Evolutionary conservation across 1,139 yeast genomes (phyloP).

Genomic region (Hansenula sp.): DNA sequence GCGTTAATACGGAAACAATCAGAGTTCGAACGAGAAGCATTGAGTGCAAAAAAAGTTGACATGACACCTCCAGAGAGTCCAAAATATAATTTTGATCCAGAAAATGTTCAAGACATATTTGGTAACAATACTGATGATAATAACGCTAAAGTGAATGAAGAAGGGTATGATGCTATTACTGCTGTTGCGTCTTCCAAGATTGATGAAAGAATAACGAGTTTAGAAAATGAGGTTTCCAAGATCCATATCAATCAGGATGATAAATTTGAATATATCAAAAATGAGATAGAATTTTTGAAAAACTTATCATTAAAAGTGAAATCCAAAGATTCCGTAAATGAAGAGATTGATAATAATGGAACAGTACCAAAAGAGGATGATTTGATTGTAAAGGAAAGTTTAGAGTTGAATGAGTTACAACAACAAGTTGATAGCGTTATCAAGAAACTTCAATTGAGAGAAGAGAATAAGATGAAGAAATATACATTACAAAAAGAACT

Average conservation of each 20-base stretch:
- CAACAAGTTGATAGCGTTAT: conserved; percentile 14
- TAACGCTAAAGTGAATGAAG: neutral
- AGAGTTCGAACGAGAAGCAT: conserved; percentile 2
- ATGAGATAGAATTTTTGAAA: conserved; percentile 18
- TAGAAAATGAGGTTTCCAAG: conserved; percentile 8
- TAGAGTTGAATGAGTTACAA: conserved; percentile 16
- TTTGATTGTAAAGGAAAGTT: conserved; percentile 16
- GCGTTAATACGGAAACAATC: neutral
- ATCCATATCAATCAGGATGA: conserved; percentile 8
- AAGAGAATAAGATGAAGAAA: conserved; percentile 18
- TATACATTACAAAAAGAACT: conserved; percentile 17
- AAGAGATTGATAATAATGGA: neutral
- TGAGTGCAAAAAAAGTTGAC: neutral
- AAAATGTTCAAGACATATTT: conserved; percentile 15
- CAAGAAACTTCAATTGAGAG: conserved; percentile 16
- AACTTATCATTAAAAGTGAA: conserved; percentile 8
- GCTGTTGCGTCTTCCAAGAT: neutral
- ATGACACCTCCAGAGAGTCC: conserved; percentile 3
- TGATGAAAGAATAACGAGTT: conserved; percentile 11
- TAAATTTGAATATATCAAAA: conserved; percentile 14
- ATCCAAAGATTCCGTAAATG: neutral
- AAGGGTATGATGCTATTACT: neutral
- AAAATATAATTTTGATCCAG: conserved; percentile 11
- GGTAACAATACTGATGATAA: neutral
- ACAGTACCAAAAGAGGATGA: conserved; percentile 14